Base-by-base conservation (phyloP, 257 asterid genomes). In the Perilla frutescens region DNA sequence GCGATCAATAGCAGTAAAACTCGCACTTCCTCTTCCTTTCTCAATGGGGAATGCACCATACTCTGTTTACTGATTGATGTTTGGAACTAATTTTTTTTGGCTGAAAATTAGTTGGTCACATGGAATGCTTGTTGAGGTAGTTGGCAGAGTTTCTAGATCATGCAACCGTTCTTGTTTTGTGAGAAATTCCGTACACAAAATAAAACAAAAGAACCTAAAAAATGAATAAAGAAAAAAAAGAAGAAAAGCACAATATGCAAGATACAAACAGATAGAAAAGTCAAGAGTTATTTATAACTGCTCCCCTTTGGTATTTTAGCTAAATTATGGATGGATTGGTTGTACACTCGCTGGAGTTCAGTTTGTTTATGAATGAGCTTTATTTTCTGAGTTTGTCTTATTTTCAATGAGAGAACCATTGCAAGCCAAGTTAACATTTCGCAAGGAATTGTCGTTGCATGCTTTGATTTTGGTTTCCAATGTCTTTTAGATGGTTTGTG, bases 1-100 rank as follows among this genome's bases (percentile, higher is more conserved):
- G 86, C 89, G 99, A 71, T 95, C 99, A 34, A 90, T 95, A 67
- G 99, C 99, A 86, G 99, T 86, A 86, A 75, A 74, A 68, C 20
- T n/a, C 56, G 40, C 72, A 54, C 55, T 49, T 44, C 34, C 34
- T 53, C 41, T 70, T 20, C 32, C 76, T 34, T 37, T 49, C 64
- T 48, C 20, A 14, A 20, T 63, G 7, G 63, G 41, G 66, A 37
- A 40, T 36, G 37, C 36, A 39, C n/a, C 12, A 5, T 55, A 31
- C 47, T 61, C 40, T 59, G 10, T 53, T 31, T 65, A 32, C 3
- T 1, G 4, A 50, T 20, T 56, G 57, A 36, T 43, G 79, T 68
- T 15, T 2, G 44, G 57, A 53, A 51, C 51, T 51, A 11, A 8
- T 32, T 14, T 50, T 60, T 59, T 29, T 66, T 12, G 66, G 51